phyloP scores from a whole-genome alignment of 805 yeast genomes.

The Isabelozyma pseudorhagii region DNA sequence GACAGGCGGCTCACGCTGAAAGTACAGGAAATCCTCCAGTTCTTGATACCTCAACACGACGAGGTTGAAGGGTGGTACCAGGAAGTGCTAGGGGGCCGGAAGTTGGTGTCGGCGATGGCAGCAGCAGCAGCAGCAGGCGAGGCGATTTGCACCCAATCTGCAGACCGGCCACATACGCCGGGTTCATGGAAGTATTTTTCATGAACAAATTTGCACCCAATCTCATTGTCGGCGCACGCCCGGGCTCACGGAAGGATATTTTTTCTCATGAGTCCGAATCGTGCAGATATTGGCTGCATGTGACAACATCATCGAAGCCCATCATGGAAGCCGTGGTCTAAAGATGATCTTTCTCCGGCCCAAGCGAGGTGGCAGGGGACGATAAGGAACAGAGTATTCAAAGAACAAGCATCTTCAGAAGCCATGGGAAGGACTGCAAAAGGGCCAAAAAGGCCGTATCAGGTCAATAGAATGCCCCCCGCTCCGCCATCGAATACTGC shows the following conservation, averaged over 20 bases:
- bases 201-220: not conserved
- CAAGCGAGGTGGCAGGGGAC: too few relatives aligned
- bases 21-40: constrained; percentile 19
- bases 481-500: too few relatives aligned
- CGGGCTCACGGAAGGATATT: constrained; percentile 12
- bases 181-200: constrained; percentile 11
- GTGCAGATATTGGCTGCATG: not conserved
- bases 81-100: constrained; percentile 10
- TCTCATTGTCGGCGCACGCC: constrained; percentile 9
- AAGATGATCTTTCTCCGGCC: too few relatives aligned
- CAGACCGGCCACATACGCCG: constrained; percentile 10
- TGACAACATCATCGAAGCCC: not conserved
- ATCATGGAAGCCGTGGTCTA: not conserved
- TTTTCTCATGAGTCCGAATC: not conserved
- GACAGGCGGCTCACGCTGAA: constrained; percentile 14
- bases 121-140: too few relatives aligned
- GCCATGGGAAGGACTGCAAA: too few relatives aligned
- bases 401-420: too few relatives aligned
- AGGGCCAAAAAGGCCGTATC: too few relatives aligned
- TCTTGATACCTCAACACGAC: constrained; percentile 8
- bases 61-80: constrained; percentile 8
- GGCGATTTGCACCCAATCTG: not conserved
- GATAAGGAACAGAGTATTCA: too few relatives aligned
- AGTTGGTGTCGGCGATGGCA: constrained; percentile 4
- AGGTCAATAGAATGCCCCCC: too few relatives aligned